Percentiles rank a stretch among this genome's conserved stretches.
phyloP scores from a whole-genome alignment of 768 basidiomycete genomes.

The Suillus decipiens region DNA sequence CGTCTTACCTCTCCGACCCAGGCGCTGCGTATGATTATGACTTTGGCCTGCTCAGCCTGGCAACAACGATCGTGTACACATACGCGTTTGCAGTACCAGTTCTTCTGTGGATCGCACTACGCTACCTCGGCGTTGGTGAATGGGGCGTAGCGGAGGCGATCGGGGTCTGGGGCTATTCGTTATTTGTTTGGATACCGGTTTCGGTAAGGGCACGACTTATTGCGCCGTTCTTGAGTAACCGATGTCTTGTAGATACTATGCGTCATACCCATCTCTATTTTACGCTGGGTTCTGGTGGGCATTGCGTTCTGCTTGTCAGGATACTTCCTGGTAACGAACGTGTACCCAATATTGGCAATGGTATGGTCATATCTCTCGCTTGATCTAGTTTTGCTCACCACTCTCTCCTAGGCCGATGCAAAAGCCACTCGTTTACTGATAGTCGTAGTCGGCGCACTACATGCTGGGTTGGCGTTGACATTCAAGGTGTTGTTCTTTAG shows the following conservation, averaged over 20 bases:
- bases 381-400: slow-evolving; percentile 7
- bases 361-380: slow-evolving; percentile 45
- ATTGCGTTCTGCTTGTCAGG: slow-evolving; percentile 79
- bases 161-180: slow-evolving; percentile 77
- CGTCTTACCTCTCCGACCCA: slow-evolving; percentile 76
- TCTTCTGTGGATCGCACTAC: slow-evolving; percentile 78
- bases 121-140: slow-evolving; percentile 86
- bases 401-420: slow-evolving; percentile 66
- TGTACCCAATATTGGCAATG: slow-evolving; percentile 87
- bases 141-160: slow-evolving; percentile 88
- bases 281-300: slow-evolving; percentile 81
- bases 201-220: slow-evolving; percentile 50
- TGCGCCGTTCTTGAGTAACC: background rate
- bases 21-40: slow-evolving; percentile 70
- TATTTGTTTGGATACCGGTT: slow-evolving; percentile 88
- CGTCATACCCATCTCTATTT: slow-evolving; percentile 78
- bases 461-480: slow-evolving; percentile 77
- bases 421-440: slow-evolving; percentile 85
- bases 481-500: slow-evolving; percentile 78
- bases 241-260: slow-evolving; percentile 66
- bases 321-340: slow-evolving; percentile 80
- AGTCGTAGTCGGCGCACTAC: slow-evolving; percentile 70
- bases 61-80: slow-evolving; percentile 80
- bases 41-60: slow-evolving; percentile 82
- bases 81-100: slow-evolving; percentile 86